phyloP scores from a whole-genome alignment of 78 protist species.

The Speleostelium caveatum region DNA sequence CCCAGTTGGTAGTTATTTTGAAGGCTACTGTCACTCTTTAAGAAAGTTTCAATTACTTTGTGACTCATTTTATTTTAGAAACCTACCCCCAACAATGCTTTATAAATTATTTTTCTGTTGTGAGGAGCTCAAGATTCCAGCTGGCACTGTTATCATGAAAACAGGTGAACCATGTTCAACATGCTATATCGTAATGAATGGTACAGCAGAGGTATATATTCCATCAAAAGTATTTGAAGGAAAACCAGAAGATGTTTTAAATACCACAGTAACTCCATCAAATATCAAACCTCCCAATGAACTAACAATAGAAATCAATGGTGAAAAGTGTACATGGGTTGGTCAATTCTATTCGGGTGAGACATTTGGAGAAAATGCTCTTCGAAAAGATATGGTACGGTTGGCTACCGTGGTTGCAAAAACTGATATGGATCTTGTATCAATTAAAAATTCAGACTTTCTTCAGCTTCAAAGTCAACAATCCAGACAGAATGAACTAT shows the following conservation, averaged over 20 bases:
- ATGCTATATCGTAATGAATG: constrained; percentile 42
- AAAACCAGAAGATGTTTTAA: not conserved
- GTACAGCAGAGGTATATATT: constrained; percentile 45
- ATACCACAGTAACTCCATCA: not conserved
- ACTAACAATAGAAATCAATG: not conserved
- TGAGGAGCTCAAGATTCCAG: constrained; percentile 12
- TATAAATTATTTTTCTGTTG: constrained; percentile 13
- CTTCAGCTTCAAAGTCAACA: not conserved
- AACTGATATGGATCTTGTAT: constrained; percentile 33
- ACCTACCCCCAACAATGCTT: constrained; percentile 38
- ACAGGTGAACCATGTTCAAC: constrained; percentile 19
- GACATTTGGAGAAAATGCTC: constrained; percentile 81
- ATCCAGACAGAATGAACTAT: not conserved
- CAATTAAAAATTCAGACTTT: constrained; percentile 21
- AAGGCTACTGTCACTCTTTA: constrained; percentile 26
- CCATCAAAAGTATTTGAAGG: not conserved
- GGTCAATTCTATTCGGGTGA: constrained; percentile 62
- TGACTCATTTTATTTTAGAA: constrained; percentile 30
- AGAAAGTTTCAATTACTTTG: constrained; percentile 37
- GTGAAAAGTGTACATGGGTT: not conserved
- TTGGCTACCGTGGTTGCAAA: constrained; percentile 63
- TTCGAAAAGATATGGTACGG: constrained; percentile 1
- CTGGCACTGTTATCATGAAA: constrained; percentile 15
- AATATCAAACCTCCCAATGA: not conserved
- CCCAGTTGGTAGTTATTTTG: constrained; percentile 32